phyloP scores from a whole-genome alignment of 495 filamentous ascomycete genomes.

The Trichoderma erinaceum region DNA sequence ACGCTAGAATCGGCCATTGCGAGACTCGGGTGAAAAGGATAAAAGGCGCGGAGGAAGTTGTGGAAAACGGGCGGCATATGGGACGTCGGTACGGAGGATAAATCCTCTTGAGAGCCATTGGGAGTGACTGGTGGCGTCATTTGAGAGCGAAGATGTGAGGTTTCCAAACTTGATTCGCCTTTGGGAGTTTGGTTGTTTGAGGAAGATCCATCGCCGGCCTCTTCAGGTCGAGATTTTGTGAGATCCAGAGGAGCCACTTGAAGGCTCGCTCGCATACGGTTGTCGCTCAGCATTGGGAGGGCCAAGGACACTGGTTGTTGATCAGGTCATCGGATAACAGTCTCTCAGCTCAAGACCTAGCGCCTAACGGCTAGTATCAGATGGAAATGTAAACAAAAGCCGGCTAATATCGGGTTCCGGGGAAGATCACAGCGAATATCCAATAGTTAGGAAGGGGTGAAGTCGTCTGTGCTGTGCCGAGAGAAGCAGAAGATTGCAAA shows the following conservation, averaged over 20 bases:
- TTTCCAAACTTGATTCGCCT: constrained; percentile 23
- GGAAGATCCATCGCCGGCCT: constrained; percentile 37
- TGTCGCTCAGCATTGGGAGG: constrained; percentile 40
- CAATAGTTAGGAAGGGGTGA: neutral
- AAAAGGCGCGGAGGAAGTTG: constrained; percentile 94
- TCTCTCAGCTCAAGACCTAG: neutral
- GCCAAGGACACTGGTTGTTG: neutral
- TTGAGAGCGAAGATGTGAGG: constrained; percentile 42
- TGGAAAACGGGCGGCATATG: constrained; percentile 64
- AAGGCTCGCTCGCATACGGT: constrained; percentile 49
- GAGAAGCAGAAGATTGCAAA: too few relatives aligned
- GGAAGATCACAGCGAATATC: neutral
- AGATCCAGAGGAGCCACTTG: constrained; percentile 72
- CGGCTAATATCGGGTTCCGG: neutral
- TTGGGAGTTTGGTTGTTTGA: constrained; percentile 34
- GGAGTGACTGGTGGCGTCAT: constrained; percentile 74
- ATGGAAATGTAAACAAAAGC: neutral
- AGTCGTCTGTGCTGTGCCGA: neutral
- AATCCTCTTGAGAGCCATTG: constrained; percentile 53
- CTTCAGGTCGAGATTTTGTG: constrained; percentile 53
- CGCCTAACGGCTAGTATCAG: neutral
- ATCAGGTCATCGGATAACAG: constrained; percentile 7
- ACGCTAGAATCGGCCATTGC: constrained; percentile 66
- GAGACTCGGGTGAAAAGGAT: constrained; percentile 78
- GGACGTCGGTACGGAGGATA: constrained; percentile 41